Percentiles rank a stretch among this genome's conserved stretches.
Conservation (phyloP, 441 rosid species). For the Aquilaria agallochum region DNA sequence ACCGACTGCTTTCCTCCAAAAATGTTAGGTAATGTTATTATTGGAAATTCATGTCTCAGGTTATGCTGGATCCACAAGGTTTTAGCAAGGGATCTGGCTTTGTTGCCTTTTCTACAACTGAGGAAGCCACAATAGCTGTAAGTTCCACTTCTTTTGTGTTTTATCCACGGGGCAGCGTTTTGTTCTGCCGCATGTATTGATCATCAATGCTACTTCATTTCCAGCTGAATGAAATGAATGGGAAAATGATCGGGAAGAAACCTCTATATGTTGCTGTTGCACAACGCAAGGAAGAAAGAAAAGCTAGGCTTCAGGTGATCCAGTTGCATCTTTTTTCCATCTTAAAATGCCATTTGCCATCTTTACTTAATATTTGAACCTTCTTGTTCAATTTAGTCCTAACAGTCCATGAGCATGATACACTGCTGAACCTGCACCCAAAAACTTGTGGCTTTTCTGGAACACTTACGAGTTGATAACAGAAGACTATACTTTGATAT, state of each 20-base stretch:
- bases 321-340: constrained; percentile 5
- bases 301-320: constrained; percentile 47
- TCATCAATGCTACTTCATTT: not conserved
- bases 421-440: too few relatives aligned
- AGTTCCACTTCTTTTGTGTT: constrained; percentile 10
- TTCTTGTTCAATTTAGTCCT: too few relatives aligned
- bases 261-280: constrained; percentile 73
- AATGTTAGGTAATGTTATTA: not conserved
- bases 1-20: not conserved
- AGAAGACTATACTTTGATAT: too few relatives aligned
- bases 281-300: constrained; percentile 71
- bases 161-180: not conserved
- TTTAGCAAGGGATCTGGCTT: constrained; percentile 66
- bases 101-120: constrained; percentile 56
- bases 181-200: not conserved
- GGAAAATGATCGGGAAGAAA: constrained; percentile 57
- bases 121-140: constrained; percentile 70
- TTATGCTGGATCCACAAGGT: constrained; percentile 49
- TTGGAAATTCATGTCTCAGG: constrained; percentile 21
- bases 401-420: not conserved
- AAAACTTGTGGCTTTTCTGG: too few relatives aligned
- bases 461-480: too few relatives aligned
- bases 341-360: too few relatives aligned
- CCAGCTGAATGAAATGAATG: constrained; percentile 59
- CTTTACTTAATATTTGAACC: too few relatives aligned